Base-by-base conservation (phyloP, 2,329 filamentous ascomycete genomes). In the Fusarium oxysporum region DNA sequence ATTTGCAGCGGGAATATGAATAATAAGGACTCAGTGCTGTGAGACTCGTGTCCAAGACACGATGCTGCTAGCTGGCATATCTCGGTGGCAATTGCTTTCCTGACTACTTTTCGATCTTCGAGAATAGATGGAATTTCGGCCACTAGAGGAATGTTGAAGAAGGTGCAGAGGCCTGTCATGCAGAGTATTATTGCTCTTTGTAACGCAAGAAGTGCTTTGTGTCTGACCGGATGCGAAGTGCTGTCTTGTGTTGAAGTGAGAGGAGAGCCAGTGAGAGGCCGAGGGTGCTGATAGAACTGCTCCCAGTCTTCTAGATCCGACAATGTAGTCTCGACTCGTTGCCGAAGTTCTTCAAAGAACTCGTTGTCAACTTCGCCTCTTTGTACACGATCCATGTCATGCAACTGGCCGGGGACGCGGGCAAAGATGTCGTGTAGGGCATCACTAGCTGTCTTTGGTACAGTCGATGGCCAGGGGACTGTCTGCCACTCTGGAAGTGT, bases 1-100 rank as follows among this genome's bases (percentile, higher is more conserved):
- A 70, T 60, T 10, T 70, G 67, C 0, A 70, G 6, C 0, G 66
- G 67, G 1, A 70, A 70, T 10, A 70, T 66, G 43, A 70, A 70
- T 0, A 70, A 8, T 2, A 70, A 35, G 2, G 67, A 55, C 8
- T 65, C 66, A 0, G 43, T 61, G 3, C 47, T 50, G 0, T 35
- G 10, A 1, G 35, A 58, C 4, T 41, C 32, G 1, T 65, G 41
- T 8, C 47, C 53, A 6, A 60, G 16, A 10, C 53, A 61, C 2
- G 60, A 70, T 3, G 41, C 35, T 2, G 67, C 67, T 0, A 70
- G 23, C 7, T 70, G 65, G 1, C 60, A 70, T 50, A 66, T 70
- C 37, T 70, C 67, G 16, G 21, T 32, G 5, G 67, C 66, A 12
- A 70, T 55, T 4, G 47, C 43, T 7, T 30, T 70, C n/a, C 16